Evolutionary conservation across 78 protist species (phyloP).

Genomic region (Protostelium mycophagum): DNA sequence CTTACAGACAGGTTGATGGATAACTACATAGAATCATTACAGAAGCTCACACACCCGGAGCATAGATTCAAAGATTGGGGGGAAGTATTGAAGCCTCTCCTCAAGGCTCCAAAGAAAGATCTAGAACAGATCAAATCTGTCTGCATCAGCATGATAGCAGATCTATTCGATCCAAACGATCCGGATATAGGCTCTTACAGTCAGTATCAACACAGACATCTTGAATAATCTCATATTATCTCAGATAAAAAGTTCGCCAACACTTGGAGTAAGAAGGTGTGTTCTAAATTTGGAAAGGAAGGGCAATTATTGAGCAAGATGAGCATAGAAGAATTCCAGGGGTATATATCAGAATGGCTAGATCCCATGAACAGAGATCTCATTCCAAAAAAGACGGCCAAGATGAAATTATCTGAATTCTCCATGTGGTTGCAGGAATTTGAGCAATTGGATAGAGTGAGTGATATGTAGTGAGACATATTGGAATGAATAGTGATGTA

Average conservation of each 20-base stretch:
- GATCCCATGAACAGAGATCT: slow-evolving; percentile 29
- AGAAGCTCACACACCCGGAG: slow-evolving; percentile 41
- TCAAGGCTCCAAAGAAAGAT: slow-evolving; percentile 6
- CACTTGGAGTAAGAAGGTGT: slow-evolving; percentile 16
- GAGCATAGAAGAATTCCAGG: slow-evolving; percentile 36
- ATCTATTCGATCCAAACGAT: slow-evolving; percentile 23
- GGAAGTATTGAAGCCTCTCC: slow-evolving; percentile 33
- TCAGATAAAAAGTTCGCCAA: slow-evolving; percentile 36
- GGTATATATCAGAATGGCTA: slow-evolving; percentile 20
- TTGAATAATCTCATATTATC: background rate
- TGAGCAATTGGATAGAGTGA: slow-evolving; percentile 21
- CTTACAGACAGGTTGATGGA: slow-evolving; percentile 30
- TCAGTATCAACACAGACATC: too few relatives aligned
- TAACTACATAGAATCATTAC: slow-evolving; percentile 23
- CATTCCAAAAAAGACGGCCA: slow-evolving; percentile 47
- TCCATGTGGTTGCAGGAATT: slow-evolving; percentile 48
- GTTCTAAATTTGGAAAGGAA: slow-evolving; percentile 29
- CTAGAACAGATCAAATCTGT: background rate
- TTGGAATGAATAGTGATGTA: background rate
- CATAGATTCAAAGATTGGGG: slow-evolving; percentile 58
- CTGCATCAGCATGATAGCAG: slow-evolving; percentile 13
- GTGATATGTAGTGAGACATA: slow-evolving; percentile 4
- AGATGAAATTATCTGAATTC: slow-evolving; percentile 55
- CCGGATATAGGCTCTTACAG: background rate
- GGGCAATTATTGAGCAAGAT: slow-evolving; percentile 22